Evolutionary conservation across 495 filamentous ascomycete species (phyloP).

Genomic region (Ascodesmis nigricans): DNA sequence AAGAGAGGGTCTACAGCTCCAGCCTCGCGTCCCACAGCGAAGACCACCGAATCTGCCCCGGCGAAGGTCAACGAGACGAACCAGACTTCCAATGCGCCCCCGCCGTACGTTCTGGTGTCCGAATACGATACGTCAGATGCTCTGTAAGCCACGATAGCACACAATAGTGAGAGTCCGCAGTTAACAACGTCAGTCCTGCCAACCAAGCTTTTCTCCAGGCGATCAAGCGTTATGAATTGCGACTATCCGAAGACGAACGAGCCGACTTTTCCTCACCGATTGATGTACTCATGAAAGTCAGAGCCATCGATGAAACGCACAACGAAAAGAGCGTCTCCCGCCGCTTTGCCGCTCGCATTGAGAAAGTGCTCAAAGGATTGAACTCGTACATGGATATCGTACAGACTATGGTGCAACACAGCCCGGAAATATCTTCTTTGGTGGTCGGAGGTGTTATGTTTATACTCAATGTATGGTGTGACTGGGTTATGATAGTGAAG

Average conservation of each 20-base stretch:
- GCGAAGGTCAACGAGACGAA: too few relatives aligned
- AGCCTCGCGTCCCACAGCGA: too few relatives aligned
- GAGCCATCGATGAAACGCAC: conserved; percentile 4
- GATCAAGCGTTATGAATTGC: conserved; percentile 2
- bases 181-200: neutral
- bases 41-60: too few relatives aligned
- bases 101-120: too few relatives aligned
- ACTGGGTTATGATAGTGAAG: too few relatives aligned
- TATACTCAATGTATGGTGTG: neutral
- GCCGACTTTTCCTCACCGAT: neutral
- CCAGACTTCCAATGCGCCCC: too few relatives aligned
- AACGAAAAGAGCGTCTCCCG: neutral
- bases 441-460: conserved; percentile 4
- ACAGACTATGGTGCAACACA: conserved; percentile 1
- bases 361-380: conserved; percentile 3
- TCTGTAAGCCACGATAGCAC: too few relatives aligned
- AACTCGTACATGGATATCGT: conserved; percentile 5
- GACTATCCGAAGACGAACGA: conserved; percentile 1
- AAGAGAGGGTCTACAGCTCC: too few relatives aligned
- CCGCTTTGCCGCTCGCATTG: conserved; percentile 2
- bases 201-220: conserved; percentile 3
- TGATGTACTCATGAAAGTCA: conserved; percentile 6
- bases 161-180: too few relatives aligned
- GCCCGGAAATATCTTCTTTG: conserved; percentile 1
- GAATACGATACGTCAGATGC: too few relatives aligned